Evolutionary conservation across 805 yeast species (phyloP).

Genomic region (Metschnikowia aberdeeniae): DNA sequence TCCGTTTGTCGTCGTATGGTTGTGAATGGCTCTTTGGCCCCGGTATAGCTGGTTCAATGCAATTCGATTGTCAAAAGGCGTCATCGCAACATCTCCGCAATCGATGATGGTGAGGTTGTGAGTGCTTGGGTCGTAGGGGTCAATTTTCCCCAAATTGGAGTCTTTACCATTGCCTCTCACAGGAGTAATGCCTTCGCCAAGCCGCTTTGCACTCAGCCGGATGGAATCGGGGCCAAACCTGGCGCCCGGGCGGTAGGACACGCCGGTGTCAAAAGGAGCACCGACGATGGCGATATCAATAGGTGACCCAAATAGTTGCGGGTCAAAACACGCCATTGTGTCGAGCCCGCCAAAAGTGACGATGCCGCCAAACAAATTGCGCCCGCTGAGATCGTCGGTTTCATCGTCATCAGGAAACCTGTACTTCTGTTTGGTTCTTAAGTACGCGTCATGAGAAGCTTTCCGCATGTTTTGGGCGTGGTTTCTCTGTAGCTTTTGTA

Average conservation of each 20-base stretch:
- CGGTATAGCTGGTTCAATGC: conserved; percentile 63
- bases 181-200: conserved; percentile 41
- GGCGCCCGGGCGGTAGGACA: conserved; percentile 54
- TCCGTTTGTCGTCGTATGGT: conserved; percentile 24
- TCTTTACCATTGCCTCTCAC: conserved; percentile 20
- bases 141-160: conserved; percentile 36
- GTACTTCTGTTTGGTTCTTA: conserved; percentile 19
- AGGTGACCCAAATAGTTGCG: conserved; percentile 15
- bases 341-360: conserved; percentile 52
- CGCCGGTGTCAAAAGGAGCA: conserved; percentile 58
- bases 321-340: conserved; percentile 45
- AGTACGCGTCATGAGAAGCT: conserved; percentile 14
- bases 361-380: conserved; percentile 44
- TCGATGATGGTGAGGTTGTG: conserved; percentile 43
- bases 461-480: conserved; percentile 5
- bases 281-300: conserved; percentile 55
- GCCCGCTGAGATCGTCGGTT: conserved; percentile 24
- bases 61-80: conserved; percentile 62
- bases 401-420: conserved; percentile 34
- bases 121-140: conserved; percentile 48
- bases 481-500: conserved; percentile 1
- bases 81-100: conserved; percentile 66
- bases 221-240: conserved; percentile 56
- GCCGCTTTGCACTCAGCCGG: conserved; percentile 43
- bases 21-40: conserved; percentile 47